Conservation (phyloP, 176 grass and related monocot genomes). For the Aechmea fasciata region DNA sequence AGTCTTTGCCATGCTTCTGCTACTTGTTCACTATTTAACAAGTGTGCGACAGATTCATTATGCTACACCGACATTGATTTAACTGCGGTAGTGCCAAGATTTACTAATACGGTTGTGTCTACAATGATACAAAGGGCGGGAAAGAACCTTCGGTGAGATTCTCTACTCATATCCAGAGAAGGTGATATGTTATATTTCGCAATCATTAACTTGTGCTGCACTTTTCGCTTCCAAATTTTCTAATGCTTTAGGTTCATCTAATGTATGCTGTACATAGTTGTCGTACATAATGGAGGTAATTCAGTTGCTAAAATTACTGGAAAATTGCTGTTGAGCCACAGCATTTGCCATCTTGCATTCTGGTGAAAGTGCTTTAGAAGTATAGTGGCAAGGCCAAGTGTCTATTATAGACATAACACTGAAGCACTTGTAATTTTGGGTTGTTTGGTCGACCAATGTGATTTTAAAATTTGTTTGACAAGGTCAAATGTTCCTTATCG, state of each 20-base stretch:
- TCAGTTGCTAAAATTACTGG: not conserved
- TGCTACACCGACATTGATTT: slow-evolving; percentile 40
- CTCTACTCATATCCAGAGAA: not conserved
- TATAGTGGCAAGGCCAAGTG: too few species aligned
- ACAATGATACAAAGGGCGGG: slow-evolving; percentile 39
- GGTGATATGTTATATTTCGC: too few species aligned
- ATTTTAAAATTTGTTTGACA: too few species aligned
- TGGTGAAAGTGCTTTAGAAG: too few species aligned
- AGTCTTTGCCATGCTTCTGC: slow-evolving; percentile 31
- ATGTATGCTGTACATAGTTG: not conserved
- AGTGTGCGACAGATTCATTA: slow-evolving; percentile 27
- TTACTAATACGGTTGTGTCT: slow-evolving; percentile 31
- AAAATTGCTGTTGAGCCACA: too few species aligned
- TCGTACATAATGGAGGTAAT: not conserved
- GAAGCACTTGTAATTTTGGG: too few species aligned
- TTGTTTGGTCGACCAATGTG: too few species aligned
- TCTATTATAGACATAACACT: too few species aligned
- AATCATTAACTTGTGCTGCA: too few species aligned
- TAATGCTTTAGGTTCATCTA: not conserved
- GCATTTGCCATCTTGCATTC: too few species aligned
- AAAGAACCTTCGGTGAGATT: slow-evolving; percentile 29
- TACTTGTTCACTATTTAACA: slow-evolving; percentile 27
- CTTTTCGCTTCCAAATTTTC: not conserved
- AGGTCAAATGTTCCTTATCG: too few species aligned
- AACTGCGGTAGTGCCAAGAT: slow-evolving; percentile 6